Evolutionary conservation across 2,329 filamentous ascomycete species (phyloP).

Genomic region (Penicillium occitanis): DNA sequence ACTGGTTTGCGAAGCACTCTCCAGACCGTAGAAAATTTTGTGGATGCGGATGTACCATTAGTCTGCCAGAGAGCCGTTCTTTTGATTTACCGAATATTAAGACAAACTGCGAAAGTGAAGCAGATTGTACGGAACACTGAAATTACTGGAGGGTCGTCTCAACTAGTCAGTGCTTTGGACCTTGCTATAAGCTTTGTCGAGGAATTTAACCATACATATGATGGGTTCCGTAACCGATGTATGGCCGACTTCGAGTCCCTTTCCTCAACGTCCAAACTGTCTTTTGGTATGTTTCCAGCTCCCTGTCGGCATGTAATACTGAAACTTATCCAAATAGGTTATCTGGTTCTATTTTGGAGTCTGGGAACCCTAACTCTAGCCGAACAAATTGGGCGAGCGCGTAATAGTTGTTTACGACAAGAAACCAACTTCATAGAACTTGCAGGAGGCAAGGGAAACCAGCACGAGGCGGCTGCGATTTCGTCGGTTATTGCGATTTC

Average conservation of each 20-base stretch:
- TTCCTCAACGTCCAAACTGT: neutral
- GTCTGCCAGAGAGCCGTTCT: constrained; percentile 8
- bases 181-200: neutral
- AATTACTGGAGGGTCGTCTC: neutral
- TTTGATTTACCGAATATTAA: neutral
- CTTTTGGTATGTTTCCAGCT: neutral
- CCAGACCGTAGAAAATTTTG: neutral
- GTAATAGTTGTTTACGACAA: neutral
- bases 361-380: neutral
- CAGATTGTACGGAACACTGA: neutral
- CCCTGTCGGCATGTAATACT: neutral
- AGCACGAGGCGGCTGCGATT: constrained; percentile 7
- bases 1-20: neutral
- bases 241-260: neutral
- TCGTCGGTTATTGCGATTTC: constrained; percentile 5
- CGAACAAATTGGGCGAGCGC: neutral
- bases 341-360: constrained; percentile 5
- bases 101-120: neutral
- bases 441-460: neutral
- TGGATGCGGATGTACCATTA: constrained; percentile 4
- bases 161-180: neutral
- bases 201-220: neutral
- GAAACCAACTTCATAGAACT: neutral
- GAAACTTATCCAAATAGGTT: neutral
- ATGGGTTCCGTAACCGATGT: neutral